Conservation (phyloP, 2,329 filamentous ascomycete genomes). For the Didymosphaeria variabile region DNA sequence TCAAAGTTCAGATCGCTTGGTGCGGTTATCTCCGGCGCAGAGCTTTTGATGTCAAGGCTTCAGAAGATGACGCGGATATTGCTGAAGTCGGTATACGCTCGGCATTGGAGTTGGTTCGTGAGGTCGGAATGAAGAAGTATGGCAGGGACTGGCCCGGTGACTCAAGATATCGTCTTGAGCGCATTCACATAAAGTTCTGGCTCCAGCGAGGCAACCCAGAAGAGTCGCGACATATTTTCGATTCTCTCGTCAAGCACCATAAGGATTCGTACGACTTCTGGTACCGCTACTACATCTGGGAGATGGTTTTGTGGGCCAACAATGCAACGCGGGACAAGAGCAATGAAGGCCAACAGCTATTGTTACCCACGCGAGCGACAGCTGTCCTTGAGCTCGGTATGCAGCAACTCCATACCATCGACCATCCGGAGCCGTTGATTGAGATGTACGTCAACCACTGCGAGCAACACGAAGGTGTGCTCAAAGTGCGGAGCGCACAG, state of each 20-base stretch:
- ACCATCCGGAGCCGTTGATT: constrained; percentile 80
- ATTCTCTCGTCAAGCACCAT: constrained; percentile 72
- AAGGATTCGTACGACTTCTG: constrained; percentile 91
- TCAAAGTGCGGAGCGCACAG: constrained; percentile 76
- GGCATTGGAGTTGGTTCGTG: constrained; percentile 84
- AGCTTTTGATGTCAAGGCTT: constrained; percentile 76
- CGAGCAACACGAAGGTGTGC: constrained; percentile 86
- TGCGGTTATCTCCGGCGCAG: constrained; percentile 90
- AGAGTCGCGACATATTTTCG: constrained; percentile 80
- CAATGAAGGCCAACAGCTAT: constrained; percentile 57
- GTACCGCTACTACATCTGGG: constrained; percentile 91
- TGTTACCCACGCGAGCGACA: constrained; percentile 76
- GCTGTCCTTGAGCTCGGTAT: constrained; percentile 78
- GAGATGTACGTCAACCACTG: constrained; percentile 81
- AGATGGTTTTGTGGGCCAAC: constrained; percentile 76
- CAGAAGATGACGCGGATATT: constrained; percentile 81
- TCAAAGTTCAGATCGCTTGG: constrained; percentile 94
- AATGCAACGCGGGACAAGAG: constrained; percentile 62
- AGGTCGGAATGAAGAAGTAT: constrained; percentile 79
- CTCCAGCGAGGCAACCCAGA: constrained; percentile 82
- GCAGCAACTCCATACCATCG: constrained; percentile 66
- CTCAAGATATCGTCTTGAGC: constrained; percentile 85
- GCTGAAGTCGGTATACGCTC: constrained; percentile 89
- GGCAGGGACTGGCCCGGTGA: constrained; percentile 84
- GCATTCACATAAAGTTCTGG: constrained; percentile 90